Base-by-base conservation (phyloP, 148 eudicot species). In the Cornus controversa region DNA sequence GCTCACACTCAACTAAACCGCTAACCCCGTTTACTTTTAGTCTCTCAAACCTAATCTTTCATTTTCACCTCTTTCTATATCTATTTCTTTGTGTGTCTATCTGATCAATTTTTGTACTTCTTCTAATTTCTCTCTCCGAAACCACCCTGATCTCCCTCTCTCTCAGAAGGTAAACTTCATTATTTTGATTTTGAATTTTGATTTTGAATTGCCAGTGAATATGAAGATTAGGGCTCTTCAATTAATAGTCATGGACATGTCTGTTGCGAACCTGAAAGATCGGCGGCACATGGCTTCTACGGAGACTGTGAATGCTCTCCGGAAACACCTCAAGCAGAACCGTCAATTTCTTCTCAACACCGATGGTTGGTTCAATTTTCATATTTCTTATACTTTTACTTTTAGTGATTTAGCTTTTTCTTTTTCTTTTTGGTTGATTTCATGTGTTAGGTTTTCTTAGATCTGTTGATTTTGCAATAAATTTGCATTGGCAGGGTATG, bases 181-280 rank as follows among this genome's bases (percentile, higher is more conserved):
- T 50, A 50, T n/a, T n/a, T n/a, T n/a, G n/a, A n/a, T n/a, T n/a
- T n/a, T n/a, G n/a, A n/a, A n/a, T 50, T 16, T 50, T 2, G 5
- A 13, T 15, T 50, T 13, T 1, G 14, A 13, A 50, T 50, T 50
- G 57, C 18, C 4, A 50, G 57, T 78, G 28, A 36, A 64, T 7
- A 28, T 34, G 40, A 36, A 37, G 70, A 23, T 5, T 54, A 73
- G 70, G 66, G 72, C 77, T 66, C 67, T 47, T 25, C 54, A 27
- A 54, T 67, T 24, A 53, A 45, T 69, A 18, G 42, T 10, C 45
- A 22, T 16, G 16, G 8, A 36, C 70, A 81, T 93, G 87, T 90
- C 99, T 24, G 93, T 96, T 25, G 77, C 86, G 3, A 97, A 91
- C 80, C 85, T 93, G 67, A 93, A 93, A 77, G 97, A 91, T n/a